Evolutionary conservation across 164 flowering plant species (phyloP), one percentile per base, ranked within the genome.

Genomic region (Tinospora cordifolia): DNA sequence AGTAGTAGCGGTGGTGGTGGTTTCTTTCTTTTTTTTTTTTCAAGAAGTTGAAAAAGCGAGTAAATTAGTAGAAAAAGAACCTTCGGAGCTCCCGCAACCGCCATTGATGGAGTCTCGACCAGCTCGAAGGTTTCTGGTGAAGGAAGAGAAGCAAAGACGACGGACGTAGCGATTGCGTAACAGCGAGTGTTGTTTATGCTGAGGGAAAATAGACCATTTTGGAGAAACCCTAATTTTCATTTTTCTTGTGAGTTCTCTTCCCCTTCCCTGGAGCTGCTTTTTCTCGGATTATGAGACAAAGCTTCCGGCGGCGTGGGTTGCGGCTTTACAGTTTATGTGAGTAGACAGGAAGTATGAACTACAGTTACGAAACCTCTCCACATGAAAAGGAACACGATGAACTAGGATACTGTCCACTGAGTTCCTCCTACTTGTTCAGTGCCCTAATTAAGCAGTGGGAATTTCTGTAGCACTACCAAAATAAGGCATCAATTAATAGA

Each of bases 101-200:
- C 86, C 87, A 80, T 73, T 75, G 71, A 63, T 22, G 63, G 85
- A 84, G 69, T 90, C 84, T 62, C 80, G 80, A 34, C 74, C 72
- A 24, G 73, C 57, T 60, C 59, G 81, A 66, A 84, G 65, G 67
- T 73, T 82, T 22, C 72, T 81, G 44, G 77, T 12, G 65, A 76
- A 72, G 9, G 81, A 79, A 66, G 77, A 68, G 69, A 80, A 74
- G 71, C 60, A 47, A 27, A 65, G 80, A 2, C 70, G 81, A n/a
- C 65, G 80, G 58, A 21, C 72, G 26, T 38, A 63, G 46, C 11
- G 65, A 49, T 49, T 66, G 30, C 22, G 24, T n/a, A 58, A 8
- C 21, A 1, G 19, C 10, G 22, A 13, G 10, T 60, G 73, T 1
- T 15, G 67, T 13, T 51, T 63, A 27, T 36, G 69, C 10, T 27